Conservation (phyloP, 2,329 filamentous ascomycete species). For the Colletotrichum sp. region DNA sequence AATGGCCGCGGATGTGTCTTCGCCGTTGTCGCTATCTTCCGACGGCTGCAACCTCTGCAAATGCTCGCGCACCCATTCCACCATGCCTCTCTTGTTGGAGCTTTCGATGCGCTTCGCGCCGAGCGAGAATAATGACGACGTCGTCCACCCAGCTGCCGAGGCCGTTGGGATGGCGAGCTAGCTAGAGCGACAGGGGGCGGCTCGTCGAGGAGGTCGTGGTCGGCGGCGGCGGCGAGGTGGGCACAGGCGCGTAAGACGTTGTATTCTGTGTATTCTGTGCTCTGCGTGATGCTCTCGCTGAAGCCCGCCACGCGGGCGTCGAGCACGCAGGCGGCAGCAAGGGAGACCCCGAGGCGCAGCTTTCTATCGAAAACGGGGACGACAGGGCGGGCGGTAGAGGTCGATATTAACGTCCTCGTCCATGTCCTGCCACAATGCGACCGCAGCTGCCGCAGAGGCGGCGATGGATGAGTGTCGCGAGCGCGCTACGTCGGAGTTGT, state of each 20-base stretch:
- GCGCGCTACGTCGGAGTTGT: neutral
- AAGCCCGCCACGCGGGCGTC: neutral
- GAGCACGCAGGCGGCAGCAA: neutral
- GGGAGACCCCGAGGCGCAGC: neutral
- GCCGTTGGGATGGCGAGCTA: neutral
- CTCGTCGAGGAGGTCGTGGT: neutral
- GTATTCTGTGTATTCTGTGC: neutral
- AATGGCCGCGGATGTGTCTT: neutral
- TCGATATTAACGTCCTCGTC: neutral
- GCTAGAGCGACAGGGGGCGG: neutral
- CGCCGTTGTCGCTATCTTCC: neutral
- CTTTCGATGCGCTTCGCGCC: neutral
- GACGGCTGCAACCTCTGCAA: neutral
- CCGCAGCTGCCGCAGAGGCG: neutral
- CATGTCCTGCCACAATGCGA: neutral
- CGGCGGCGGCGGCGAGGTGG: neutral
- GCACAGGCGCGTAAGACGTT: neutral
- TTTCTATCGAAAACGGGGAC: neutral
- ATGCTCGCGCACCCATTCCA: neutral
- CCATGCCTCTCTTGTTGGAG: neutral
- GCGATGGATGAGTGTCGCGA: neutral
- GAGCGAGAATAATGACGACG: neutral
- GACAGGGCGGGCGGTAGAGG: neutral
- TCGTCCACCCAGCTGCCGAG: neutral
- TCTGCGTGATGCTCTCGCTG: neutral